Base-by-base conservation (phyloP, 306 rosid species). In the Gleditsia sinensis region DNA sequence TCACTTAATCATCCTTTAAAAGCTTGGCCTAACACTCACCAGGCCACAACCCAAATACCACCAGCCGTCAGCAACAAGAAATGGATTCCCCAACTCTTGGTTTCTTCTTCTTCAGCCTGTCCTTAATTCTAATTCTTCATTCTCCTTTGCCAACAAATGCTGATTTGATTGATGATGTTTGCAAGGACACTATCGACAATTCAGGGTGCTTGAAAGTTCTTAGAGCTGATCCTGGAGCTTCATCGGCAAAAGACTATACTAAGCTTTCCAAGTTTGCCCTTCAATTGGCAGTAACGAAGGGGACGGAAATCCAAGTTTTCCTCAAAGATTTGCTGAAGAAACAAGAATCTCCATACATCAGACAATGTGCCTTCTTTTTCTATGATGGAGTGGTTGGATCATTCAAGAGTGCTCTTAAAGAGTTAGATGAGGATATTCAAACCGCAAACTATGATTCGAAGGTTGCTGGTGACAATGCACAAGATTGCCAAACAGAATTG, bases 391-490 rank as follows among this genome's bases (percentile, higher is more conserved):
- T 55, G 12, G 74, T 69, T 59, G 33, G 0, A 2, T 63, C 80
- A 0, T 81, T 87, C 71, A 54, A 2, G 3, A 50, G 79, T 24
- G 48, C 83, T 0, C 16, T 50, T 1, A 1, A 0, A 0, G 89
- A 78, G 60, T 4, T 87, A 0, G 13, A 11, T 0, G 77, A 67
- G 0, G 86, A 82, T 54, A 13, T 68, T 8, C 0, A 13, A 6
- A 64, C 67, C 4, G 82, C 88, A 1, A 84, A 67, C 9, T 84
- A 82, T 14, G 85, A 82, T n/a, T 71, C 72, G 0, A 69, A 30
- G 2, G 28, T 53, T 30, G 83, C 84, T 0, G 54, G 49, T 6
- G 85, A 72, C n/a, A 43, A 40, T 4, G 27, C 84, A 1, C 3
- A 1, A 0, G 0, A 0, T 0, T 83, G 90, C 17, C 66, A 71